Percentiles rank a stretch among this genome's conserved stretches.
Evolutionary conservation across 768 basidiomycete genomes (phyloP).

Genomic region (Termitomyces sp.): DNA sequence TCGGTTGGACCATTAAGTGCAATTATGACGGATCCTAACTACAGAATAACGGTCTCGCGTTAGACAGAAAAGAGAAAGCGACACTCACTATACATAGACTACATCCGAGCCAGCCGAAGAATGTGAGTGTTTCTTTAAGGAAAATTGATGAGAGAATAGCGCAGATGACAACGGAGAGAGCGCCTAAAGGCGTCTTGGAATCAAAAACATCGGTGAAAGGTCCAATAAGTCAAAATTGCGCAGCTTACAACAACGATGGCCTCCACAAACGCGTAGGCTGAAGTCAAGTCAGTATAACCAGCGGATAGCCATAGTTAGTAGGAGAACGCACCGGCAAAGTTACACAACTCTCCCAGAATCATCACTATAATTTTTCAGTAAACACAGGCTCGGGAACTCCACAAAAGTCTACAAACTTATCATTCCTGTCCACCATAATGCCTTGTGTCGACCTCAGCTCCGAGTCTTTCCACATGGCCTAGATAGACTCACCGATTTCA

Average conservation of each 20-base stretch:
- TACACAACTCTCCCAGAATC: conserved; percentile 87
- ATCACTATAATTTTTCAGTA: conserved; percentile 52
- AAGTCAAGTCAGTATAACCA: conserved; percentile 10
- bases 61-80: conserved; percentile 4
- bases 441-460: conserved; percentile 32
- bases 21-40: conserved; percentile 21
- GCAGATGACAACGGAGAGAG: conserved; percentile 92
- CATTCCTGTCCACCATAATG: conserved; percentile 95
- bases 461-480: neutral
- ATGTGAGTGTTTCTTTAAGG: conserved; percentile 86
- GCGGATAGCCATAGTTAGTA: conserved; percentile 21
- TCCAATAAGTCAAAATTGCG: neutral
- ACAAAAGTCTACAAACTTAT: conserved; percentile 44
- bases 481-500: conserved; percentile 72
- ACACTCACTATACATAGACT: conserved; percentile 81
- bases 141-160: conserved; percentile 91
- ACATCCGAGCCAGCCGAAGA: conserved; percentile 98
- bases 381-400: neutral
- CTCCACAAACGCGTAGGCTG: conserved; percentile 85
- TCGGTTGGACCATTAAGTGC: conserved; percentile 58
- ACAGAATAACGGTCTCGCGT: conserved; percentile 1
- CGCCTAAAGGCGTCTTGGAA: conserved; percentile 83
- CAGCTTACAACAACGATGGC: conserved; percentile 82
- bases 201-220: conserved; percentile 3
- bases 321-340: conserved; percentile 63